Conservation (phyloP, 2,329 filamentous ascomycete genomes). For the Arthrobotrys megalospora region DNA sequence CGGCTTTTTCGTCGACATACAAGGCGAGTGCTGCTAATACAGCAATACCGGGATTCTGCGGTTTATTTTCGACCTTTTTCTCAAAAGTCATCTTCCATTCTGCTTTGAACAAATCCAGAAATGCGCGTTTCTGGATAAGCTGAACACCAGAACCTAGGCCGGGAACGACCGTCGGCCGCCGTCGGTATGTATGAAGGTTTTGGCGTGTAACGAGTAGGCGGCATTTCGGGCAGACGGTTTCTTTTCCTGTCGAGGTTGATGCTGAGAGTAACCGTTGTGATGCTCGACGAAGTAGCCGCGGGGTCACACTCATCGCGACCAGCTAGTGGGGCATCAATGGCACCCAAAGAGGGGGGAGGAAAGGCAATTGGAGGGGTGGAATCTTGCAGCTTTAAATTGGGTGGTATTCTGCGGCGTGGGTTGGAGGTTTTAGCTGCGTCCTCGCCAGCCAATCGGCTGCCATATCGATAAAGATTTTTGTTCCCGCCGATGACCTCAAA, state of each 20-base stretch:
- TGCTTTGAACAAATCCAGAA: slow-evolving; percentile 47
- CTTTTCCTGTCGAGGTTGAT: slow-evolving; percentile 18
- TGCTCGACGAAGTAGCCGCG: slow-evolving; percentile 57
- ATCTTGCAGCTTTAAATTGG: slow-evolving; percentile 8
- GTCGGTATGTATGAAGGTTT: slow-evolving; percentile 47
- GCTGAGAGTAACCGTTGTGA: slow-evolving; percentile 44
- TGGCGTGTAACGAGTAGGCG: slow-evolving; percentile 51
- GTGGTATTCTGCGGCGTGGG: slow-evolving; percentile 14
- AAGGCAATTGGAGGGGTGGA: slow-evolving; percentile 15
- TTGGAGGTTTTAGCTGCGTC: slow-evolving; percentile 29
- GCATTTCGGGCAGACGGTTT: slow-evolving; percentile 56
- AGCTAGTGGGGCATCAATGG: slow-evolving; percentile 41
- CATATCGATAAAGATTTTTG: slow-evolving; percentile 61
- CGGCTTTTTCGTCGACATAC: slow-evolving; percentile 48
- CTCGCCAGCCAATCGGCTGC: slow-evolving; percentile 47
- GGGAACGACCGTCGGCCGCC: slow-evolving; percentile 34
- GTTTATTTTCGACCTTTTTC: slow-evolving; percentile 48
- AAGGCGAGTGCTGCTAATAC: slow-evolving; percentile 46
- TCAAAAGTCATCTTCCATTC: slow-evolving; percentile 36
- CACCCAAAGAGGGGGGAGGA: slow-evolving; percentile 5
- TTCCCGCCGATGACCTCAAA: slow-evolving; percentile 43
- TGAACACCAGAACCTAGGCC: slow-evolving; percentile 11
- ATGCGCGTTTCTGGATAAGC: slow-evolving; percentile 42
- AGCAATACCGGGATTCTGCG: slow-evolving; percentile 51
- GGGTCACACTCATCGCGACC: slow-evolving; percentile 57